Conservation (phyloP, 257 asterid genomes). For the Petunia axillaris region DNA sequence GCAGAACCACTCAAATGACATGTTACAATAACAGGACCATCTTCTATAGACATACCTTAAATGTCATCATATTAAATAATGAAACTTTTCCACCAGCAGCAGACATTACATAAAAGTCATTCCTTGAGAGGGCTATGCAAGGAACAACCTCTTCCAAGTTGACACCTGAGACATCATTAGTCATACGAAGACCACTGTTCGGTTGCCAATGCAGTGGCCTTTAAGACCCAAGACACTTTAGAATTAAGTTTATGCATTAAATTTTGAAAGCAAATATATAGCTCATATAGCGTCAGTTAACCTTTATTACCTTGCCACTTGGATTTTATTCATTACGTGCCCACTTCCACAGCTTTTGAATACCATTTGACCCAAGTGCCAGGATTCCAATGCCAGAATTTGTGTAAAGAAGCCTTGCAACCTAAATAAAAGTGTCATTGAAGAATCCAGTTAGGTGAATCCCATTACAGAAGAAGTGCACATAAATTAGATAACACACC, state of each 20-base stretch:
- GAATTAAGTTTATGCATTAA: conserved; percentile 18
- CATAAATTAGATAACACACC: conserved; percentile 45
- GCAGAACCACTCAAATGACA: background rate
- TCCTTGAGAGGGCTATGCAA: conserved; percentile 75
- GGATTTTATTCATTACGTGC: conserved; percentile 78
- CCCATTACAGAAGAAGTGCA: conserved; percentile 1
- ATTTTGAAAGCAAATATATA: background rate
- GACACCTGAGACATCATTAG: conserved; percentile 63
- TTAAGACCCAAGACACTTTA: conserved; percentile 32
- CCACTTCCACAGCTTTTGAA: conserved; percentile 94
- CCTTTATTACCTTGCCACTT: conserved; percentile 64
- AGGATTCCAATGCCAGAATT: conserved; percentile 81
- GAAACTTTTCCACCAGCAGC: conserved; percentile 66
- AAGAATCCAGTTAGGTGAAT: conserved; percentile 25
- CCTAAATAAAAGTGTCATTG: conserved; percentile 46
- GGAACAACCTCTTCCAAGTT: conserved; percentile 77
- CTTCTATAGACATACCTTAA: conserved; percentile 46
- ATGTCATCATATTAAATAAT: conserved; percentile 49
- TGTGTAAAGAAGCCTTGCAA: conserved; percentile 89
- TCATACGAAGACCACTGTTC: conserved; percentile 68
- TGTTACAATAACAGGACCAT: background rate
- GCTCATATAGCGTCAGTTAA: background rate
- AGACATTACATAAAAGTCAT: conserved; percentile 75
- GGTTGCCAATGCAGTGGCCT: conserved; percentile 88
- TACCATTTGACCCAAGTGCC: conserved; percentile 89